phyloP scores from a whole-genome alignment of 1,284 basidiomycete species.

The Stereum hirsutum region DNA sequence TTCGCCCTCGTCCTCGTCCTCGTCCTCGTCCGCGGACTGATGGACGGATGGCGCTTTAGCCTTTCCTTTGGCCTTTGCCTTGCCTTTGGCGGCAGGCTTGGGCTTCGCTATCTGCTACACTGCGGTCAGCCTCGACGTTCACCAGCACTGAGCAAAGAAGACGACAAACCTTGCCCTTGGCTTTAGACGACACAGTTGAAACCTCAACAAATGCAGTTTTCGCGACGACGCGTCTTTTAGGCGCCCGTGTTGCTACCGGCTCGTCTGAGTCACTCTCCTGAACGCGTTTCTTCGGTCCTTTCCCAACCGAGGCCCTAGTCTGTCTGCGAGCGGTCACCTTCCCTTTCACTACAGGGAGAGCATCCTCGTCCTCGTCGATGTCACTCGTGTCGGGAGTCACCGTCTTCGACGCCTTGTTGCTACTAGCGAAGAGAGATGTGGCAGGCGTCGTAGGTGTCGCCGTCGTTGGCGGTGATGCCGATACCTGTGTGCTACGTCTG shows the following conservation, averaged over 20 bases:
- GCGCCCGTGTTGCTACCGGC: constrained; percentile 11
- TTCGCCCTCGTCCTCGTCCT: constrained; percentile 28
- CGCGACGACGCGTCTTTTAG: constrained; percentile 35
- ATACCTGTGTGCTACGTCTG: constrained; percentile 1
- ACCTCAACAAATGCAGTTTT: constrained; percentile 39
- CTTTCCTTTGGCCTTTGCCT: constrained; percentile 17
- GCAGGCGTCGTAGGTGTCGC: constrained; percentile 22
- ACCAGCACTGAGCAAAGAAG: too few relatives aligned
- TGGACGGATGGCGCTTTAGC: constrained; percentile 12
- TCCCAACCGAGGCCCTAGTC: background rate
- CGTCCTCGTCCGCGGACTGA: too few relatives aligned
- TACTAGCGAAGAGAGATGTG: constrained; percentile 37
- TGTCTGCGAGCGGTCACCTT: background rate
- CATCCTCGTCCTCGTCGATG: constrained; percentile 18
- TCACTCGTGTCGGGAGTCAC: constrained; percentile 34
- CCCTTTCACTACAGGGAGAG: constrained; percentile 1
- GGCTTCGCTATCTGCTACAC: background rate
- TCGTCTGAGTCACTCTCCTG: constrained; percentile 17
- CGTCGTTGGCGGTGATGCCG: constrained; percentile 16
- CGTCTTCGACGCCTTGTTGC: constrained; percentile 23
- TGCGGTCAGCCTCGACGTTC: background rate
- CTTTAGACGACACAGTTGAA: constrained; percentile 28
- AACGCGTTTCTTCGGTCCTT: constrained; percentile 14
- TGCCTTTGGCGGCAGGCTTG: constrained; percentile 13
- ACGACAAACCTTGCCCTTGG: constrained; percentile 3